Percentiles rank a stretch among this genome's conserved stretches.
Conservation (phyloP, 345 rosid species). For the Populus simonii region DNA sequence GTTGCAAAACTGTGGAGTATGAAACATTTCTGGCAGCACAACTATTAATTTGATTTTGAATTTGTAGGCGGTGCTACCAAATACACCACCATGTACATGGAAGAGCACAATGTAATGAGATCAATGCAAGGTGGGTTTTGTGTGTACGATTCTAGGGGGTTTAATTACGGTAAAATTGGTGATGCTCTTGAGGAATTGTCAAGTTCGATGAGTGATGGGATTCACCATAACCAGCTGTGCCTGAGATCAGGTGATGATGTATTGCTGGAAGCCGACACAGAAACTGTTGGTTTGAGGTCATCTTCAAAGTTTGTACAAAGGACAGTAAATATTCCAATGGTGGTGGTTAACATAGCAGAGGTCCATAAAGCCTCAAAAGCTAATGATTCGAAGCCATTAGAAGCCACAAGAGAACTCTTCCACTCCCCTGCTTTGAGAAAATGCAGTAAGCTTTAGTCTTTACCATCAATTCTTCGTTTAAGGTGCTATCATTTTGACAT, state of each 20-base stretch:
- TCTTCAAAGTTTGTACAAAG: slow-evolving; percentile 43
- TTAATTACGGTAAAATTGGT: slow-evolving; percentile 18
- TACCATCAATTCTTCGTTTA: no score
- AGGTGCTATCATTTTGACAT: background rate
- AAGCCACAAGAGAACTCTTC: slow-evolving; percentile 45
- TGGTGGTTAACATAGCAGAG: slow-evolving; percentile 51
- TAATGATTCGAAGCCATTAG: slow-evolving; percentile 40
- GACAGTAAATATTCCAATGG: slow-evolving; percentile 48
- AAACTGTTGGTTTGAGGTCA: slow-evolving; percentile 13
- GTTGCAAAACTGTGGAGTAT: background rate
- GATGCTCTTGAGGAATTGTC: slow-evolving; percentile 49
- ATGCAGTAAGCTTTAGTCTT: slow-evolving; percentile 41
- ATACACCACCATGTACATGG: slow-evolving; percentile 42
- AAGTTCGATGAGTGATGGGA: slow-evolving; percentile 49
- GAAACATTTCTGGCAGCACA: background rate
- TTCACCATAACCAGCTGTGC: slow-evolving; percentile 55
- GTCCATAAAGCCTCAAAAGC: slow-evolving; percentile 39
- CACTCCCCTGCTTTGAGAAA: slow-evolving; percentile 38
- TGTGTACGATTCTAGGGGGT: slow-evolving; percentile 57
- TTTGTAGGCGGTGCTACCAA: slow-evolving; percentile 28
- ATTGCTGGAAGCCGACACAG: slow-evolving; percentile 21
- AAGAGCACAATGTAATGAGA: slow-evolving; percentile 60
- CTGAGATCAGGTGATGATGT: slow-evolving; percentile 31
- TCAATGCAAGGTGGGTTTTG: slow-evolving; percentile 52
- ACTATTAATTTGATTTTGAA: background rate